A percentile compares a stretch with the other conserved stretches of the same genome.
These are phyloP conservation scores for Mortierella sp. DNA, from an alignment of 371 early-diverging fungal species.

Conservation along the genomic window DNA sequence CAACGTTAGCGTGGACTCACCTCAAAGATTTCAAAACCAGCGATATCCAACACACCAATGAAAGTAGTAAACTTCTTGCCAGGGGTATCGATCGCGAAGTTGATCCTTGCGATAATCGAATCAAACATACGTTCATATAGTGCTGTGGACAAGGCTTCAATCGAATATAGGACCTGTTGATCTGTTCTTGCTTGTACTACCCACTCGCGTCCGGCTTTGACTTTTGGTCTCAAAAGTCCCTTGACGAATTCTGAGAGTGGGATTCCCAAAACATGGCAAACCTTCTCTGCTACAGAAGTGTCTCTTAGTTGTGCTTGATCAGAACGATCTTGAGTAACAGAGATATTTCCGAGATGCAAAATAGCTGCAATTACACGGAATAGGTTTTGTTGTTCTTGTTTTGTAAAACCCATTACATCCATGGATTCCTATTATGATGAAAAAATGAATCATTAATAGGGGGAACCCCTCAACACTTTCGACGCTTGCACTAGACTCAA, in stretches of 20 bases:
- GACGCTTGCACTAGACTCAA: not conserved
- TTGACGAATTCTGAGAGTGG: constrained; percentile 89
- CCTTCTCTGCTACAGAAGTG: constrained; percentile 84
- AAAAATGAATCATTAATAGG: not conserved
- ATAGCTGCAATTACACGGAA: constrained; percentile 94
- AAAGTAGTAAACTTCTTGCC: constrained; percentile 78
- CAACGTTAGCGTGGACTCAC: constrained; percentile 51
- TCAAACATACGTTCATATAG: constrained; percentile 99
- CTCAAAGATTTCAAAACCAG: constrained; percentile 99
- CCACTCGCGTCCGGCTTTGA: constrained; percentile 98
- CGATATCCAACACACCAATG: constrained; percentile 99
- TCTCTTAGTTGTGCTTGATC: constrained; percentile 92
- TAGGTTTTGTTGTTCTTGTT: constrained; percentile 83
- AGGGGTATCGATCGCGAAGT: constrained; percentile 85
- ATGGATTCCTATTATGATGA: constrained; percentile 75
- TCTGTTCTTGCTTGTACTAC: constrained; percentile 91
- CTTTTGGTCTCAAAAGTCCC: constrained; percentile 89
- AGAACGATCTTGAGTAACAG: constrained; percentile 78
- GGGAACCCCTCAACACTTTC: too few species aligned
- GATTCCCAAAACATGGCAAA: constrained; percentile 96
- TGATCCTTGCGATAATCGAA: constrained; percentile 90
- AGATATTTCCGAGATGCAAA: constrained; percentile 97
- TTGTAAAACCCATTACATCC: constrained; percentile 85
- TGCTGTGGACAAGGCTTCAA: constrained; percentile 95
- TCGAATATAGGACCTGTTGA: constrained; percentile 89